These are phyloP conservation scores for Eutrema japonicum DNA, from an alignment of 345 rosid species.

Conservation along the genomic window DNA sequence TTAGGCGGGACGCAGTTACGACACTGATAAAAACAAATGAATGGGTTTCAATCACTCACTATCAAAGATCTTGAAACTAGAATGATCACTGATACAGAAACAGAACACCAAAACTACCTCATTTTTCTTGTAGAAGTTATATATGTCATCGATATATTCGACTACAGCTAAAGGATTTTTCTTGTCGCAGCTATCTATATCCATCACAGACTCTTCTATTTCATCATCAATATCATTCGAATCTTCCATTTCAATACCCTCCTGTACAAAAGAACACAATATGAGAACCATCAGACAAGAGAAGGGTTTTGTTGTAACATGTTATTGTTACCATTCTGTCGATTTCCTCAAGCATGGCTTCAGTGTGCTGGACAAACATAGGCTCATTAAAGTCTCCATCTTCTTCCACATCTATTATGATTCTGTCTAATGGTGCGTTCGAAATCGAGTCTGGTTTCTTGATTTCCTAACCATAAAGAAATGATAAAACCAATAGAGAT, in stretches of 20 bases:
- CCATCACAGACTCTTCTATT: slow-evolving; percentile 54
- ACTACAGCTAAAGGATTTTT: slow-evolving; percentile 75
- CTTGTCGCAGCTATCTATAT: slow-evolving; percentile 76
- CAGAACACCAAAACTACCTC: slow-evolving; percentile 57
- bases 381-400: slow-evolving; percentile 64
- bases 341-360: slow-evolving; percentile 87
- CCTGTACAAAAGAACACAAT: slow-evolving; percentile 47
- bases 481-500: slow-evolving; percentile 6
- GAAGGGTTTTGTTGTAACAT: not conserved
- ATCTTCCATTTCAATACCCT: slow-evolving; percentile 90
- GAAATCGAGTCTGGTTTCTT: slow-evolving; percentile 50
- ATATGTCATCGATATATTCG: slow-evolving; percentile 79
- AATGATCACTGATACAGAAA: not conserved
- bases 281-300: not conserved
- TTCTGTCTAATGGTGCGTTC: slow-evolving; percentile 48
- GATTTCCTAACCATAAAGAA: slow-evolving; percentile 45
- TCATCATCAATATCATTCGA: slow-evolving; percentile 33
- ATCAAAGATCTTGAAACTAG: not conserved
- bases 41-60: not conserved
- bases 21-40: slow-evolving; percentile 50
- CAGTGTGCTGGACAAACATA: slow-evolving; percentile 85
- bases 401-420: slow-evolving; percentile 60
- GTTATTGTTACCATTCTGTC: slow-evolving; percentile 69
- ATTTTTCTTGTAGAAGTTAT: slow-evolving; percentile 65
- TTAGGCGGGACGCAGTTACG: slow-evolving; percentile 57